phyloP scores from a whole-genome alignment of 129 eudicot genomes.

The carrot (Daucus carota) region DNA sequence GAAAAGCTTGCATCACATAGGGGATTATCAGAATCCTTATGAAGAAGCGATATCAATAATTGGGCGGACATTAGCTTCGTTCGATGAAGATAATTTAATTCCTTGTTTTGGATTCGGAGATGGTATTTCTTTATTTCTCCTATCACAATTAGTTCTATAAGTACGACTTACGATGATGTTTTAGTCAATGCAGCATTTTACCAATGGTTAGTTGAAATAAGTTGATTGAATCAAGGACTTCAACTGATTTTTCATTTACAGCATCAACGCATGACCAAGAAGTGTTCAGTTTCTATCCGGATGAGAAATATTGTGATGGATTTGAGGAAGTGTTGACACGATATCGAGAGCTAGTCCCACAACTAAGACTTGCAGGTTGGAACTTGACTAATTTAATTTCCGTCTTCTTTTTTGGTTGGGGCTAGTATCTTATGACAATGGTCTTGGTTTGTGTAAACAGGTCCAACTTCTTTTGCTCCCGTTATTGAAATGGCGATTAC shows the following conservation, averaged over 20 bases:
- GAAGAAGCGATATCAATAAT: constrained; percentile 96
- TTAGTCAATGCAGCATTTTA: neutral
- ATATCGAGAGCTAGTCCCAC: constrained; percentile 83
- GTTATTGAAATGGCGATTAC: constrained; percentile 86
- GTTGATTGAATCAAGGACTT: neutral
- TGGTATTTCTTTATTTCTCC: constrained; percentile 31
- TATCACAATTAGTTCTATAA: neutral
- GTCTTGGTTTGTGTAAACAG: constrained; percentile 21
- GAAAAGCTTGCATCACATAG: constrained; percentile 82
- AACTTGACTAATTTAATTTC: neutral
- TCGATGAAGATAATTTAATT: constrained; percentile 87
- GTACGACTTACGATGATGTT: neutral
- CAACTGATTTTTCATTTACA: constrained; percentile 26
- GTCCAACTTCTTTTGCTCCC: constrained; percentile 96
- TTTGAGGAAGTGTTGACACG: constrained; percentile 83
- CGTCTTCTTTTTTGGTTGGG: constrained; percentile 13
- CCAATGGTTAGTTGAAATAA: neutral
- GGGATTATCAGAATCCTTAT: constrained; percentile 61
- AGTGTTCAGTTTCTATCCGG: constrained; percentile 83
- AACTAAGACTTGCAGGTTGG: constrained; percentile 87
- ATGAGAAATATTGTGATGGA: constrained; percentile 76
- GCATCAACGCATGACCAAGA: constrained; percentile 98
- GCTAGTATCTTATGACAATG: neutral
- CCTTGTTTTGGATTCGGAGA: constrained; percentile 98
- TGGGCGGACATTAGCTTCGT: constrained; percentile 75